A percentile compares a stretch with the other conserved stretches of the same genome.
Evolutionary conservation across 768 basidiomycete genomes (phyloP).

Genomic region (Strobilomyces dryophilus): DNA sequence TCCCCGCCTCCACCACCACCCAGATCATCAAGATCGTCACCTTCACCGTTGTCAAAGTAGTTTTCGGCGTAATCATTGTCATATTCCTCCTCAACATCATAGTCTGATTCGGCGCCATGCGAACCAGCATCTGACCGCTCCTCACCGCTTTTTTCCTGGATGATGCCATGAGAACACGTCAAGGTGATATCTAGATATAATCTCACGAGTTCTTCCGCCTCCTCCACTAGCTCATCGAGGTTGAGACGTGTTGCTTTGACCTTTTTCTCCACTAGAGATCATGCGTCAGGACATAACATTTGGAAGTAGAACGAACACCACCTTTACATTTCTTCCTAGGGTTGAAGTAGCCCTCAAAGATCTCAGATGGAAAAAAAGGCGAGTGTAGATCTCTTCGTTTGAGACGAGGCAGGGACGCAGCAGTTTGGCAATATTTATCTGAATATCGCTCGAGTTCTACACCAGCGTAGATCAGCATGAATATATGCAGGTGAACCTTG

Average conservation of each 20-base stretch:
- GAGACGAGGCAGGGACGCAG: slow-evolving; percentile 56
- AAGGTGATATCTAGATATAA: not conserved
- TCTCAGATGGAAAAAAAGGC: slow-evolving; percentile 72
- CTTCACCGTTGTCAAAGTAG: slow-evolving; percentile 89
- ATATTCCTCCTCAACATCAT: slow-evolving; percentile 87
- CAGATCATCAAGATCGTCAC: slow-evolving; percentile 73
- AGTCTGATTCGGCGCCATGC: slow-evolving; percentile 64
- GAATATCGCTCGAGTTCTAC: slow-evolving; percentile 77
- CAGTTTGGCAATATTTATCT: slow-evolving; percentile 73
- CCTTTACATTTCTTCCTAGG: slow-evolving; percentile 62
- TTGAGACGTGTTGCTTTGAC: slow-evolving; percentile 44
- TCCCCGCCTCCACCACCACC: slow-evolving; percentile 65
- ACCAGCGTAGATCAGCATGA: slow-evolving; percentile 4
- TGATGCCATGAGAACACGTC: not conserved
- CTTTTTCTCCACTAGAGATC: slow-evolving; percentile 28
- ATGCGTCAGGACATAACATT: not conserved
- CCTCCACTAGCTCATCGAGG: slow-evolving; percentile 65
- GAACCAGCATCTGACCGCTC: slow-evolving; percentile 68
- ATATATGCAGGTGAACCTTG: not conserved
- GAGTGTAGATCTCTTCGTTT: slow-evolving; percentile 67
- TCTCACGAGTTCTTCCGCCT: slow-evolving; percentile 54
- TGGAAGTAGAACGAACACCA: not conserved
- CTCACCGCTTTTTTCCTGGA: slow-evolving; percentile 65
- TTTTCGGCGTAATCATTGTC: slow-evolving; percentile 90
- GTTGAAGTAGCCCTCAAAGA: slow-evolving; percentile 80